Conservation (phyloP, 2,329 filamentous ascomycete species). For the Pochonia chlamydosporia region DNA sequence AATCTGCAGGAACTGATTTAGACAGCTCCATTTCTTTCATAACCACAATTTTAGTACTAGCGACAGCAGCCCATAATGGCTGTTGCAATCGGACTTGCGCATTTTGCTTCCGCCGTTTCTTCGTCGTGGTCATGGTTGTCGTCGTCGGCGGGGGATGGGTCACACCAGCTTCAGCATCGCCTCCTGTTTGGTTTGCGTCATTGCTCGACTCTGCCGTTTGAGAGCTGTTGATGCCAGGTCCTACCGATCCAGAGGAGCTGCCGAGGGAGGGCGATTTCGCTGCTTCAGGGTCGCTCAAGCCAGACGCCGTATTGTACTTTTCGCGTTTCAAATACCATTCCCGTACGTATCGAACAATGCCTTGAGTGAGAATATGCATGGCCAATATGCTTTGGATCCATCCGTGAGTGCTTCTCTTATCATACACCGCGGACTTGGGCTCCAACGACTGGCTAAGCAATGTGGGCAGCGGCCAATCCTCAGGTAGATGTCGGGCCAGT, state of each 20-base stretch:
- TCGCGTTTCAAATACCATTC: constrained; percentile 62
- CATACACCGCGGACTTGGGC: constrained; percentile 35
- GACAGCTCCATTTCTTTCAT: constrained; percentile 87
- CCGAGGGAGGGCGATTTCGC: constrained; percentile 41
- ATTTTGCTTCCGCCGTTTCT: constrained; percentile 86
- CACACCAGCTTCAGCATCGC: constrained; percentile 42
- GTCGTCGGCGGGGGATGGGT: constrained; percentile 21
- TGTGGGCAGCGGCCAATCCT: constrained; percentile 38
- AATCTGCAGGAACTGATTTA: constrained; percentile 62
- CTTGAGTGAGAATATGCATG: constrained; percentile 70
- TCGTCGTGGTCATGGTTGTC: constrained; percentile 43
- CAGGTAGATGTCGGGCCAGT: constrained; percentile 39
- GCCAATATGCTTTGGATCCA: constrained; percentile 65
- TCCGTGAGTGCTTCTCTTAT: constrained; percentile 54
- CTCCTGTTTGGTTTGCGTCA: constrained; percentile 40
- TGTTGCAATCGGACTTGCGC: constrained; percentile 86
- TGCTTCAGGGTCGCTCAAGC: constrained; percentile 56
- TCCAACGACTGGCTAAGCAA: constrained; percentile 44
- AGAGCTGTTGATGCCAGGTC: constrained; percentile 15
- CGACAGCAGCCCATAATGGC: constrained; percentile 88
- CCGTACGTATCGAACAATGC: constrained; percentile 63
- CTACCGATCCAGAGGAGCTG: constrained; percentile 15
- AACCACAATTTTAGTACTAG: constrained; percentile 94
- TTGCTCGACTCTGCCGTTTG: constrained; percentile 2
- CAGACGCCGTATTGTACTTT: constrained; percentile 44